A percentile compares a stretch with the other conserved stretches of the same genome.
Conservation (phyloP, 495 filamentous ascomycete species). For the Lasiosphaeris hirsuta region DNA sequence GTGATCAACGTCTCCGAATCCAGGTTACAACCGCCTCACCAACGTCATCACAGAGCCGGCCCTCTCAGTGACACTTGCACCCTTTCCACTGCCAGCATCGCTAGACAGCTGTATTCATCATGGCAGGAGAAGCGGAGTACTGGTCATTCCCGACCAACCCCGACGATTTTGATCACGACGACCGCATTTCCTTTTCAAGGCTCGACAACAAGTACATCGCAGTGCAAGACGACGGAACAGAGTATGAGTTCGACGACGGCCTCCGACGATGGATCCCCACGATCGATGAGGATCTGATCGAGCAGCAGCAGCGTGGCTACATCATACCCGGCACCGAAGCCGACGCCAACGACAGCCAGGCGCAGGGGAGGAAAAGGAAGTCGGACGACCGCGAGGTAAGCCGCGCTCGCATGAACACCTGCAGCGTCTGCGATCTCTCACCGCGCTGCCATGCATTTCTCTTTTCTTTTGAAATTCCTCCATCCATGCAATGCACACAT, state of each 20-base stretch:
- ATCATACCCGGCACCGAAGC: constrained; percentile 49
- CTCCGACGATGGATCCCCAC: constrained; percentile 77
- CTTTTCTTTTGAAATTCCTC: no score
- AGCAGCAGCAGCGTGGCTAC: constrained; percentile 75
- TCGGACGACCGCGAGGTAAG: constrained; percentile 62
- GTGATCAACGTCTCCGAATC: no score
- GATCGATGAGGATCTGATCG: constrained; percentile 76
- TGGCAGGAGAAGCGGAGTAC: constrained; percentile 27
- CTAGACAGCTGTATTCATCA: background rate
- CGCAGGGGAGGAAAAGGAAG: constrained; percentile 67
- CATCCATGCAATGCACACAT: background rate
- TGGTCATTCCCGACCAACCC: constrained; percentile 65
- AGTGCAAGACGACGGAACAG: constrained; percentile 78
- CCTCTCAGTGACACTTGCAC: background rate
- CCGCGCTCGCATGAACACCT: constrained; percentile 26
- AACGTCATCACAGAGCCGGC: background rate
- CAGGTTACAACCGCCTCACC: no score
- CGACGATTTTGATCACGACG: constrained; percentile 74
- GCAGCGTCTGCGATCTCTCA: constrained; percentile 13
- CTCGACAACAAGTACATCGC: constrained; percentile 76
- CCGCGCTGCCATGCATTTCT: background rate
- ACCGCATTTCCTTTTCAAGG: constrained; percentile 81
- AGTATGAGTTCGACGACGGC: constrained; percentile 74
- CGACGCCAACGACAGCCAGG: constrained; percentile 49
- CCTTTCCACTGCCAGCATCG: background rate